Base-by-base conservation (phyloP, 2,329 filamentous ascomycete species). In the Parasarocladium wereldwijsianum region DNA sequence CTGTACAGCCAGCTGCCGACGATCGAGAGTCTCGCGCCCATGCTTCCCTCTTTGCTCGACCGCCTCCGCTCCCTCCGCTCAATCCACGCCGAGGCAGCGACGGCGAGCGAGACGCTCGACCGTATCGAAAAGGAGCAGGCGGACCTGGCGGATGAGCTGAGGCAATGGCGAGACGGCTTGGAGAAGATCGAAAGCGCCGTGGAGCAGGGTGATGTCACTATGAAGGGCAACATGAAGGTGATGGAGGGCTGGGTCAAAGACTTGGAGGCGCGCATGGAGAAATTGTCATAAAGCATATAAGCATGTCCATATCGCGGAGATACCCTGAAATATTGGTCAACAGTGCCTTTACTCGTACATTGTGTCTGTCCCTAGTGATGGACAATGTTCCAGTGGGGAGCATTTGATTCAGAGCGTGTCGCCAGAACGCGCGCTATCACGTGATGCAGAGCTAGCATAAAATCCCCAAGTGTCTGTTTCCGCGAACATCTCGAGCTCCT, bases 241-340 rank as follows among this genome's bases (percentile, higher is more conserved):
- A 76, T 96, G 37, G 80, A 87, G 40, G 73, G 71, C 23, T 94
- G 86, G 84, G 82, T 96, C 4, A 82, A 80, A 51, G 82, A 79
- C 33, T 55, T 98, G 32, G 87, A 96, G 57, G 69, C 63, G 43
- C 78, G 81, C 52, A 65, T 94, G 50, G 66, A 66, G 36, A 66
- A 65, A 41, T 50, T 78, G 47, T 59, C 60, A 35, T 51, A 45
- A 39, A 29, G 17, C 12, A 30, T 24, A 13, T 12, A 23, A 22
- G 6, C 8, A 14, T 20, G 15, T 20, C 23, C 31, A 24, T 21
- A 26, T 36, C 42, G 32, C 32, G 38, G 37, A 47, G 43, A 50
- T 51, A 51, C 45, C 49, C 47, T 39, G n/a, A n/a, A n/a, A n/a
- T n/a, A n/a, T n/a, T n/a, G n/a, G n/a, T n/a, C n/a, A n/a, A n/a